Evolutionary conservation across 2,329 filamentous ascomycete species (phyloP).

Genomic region (Monosporascus sp.): DNA sequence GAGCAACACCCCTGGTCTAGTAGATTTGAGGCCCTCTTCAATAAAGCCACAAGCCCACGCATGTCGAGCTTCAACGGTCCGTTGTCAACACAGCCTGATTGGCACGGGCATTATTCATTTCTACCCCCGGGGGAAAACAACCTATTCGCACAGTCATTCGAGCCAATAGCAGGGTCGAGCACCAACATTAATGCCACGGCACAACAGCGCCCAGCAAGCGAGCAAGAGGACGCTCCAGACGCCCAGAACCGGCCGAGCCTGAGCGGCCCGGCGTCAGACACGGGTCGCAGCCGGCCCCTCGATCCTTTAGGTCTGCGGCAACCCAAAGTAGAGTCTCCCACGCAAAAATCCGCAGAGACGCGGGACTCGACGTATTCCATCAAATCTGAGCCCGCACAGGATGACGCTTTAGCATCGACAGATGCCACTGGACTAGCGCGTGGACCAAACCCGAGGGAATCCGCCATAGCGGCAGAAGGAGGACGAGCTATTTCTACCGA

Average conservation of each 20-base stretch:
- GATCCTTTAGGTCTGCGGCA: constrained; percentile 38
- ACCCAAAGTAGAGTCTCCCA: constrained; percentile 33
- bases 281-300: constrained; percentile 30
- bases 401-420: constrained; percentile 34
- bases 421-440: constrained; percentile 35
- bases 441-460: constrained; percentile 34
- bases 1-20: constrained; percentile 51
- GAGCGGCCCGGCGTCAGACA: constrained; percentile 24
- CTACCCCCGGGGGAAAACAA: constrained; percentile 38
- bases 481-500: constrained; percentile 25
- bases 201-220: constrained; percentile 32
- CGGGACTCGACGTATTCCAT: constrained; percentile 29
- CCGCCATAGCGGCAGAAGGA: constrained; percentile 32
- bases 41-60: constrained; percentile 43
- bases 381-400: constrained; percentile 32
- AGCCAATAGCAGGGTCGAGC: constrained; percentile 31
- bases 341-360: constrained; percentile 29
- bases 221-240: constrained; percentile 44
- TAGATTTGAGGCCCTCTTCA: constrained; percentile 44
- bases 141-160: constrained; percentile 40
- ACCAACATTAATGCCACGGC: constrained; percentile 27
- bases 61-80: constrained; percentile 54
- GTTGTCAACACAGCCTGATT: constrained; percentile 49
- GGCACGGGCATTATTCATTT: constrained; percentile 51
- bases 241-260: constrained; percentile 54